These are phyloP conservation scores for Boletus reticuloceps DNA, from an alignment of 768 basidiomycete species.

Conservation along the genomic window DNA sequence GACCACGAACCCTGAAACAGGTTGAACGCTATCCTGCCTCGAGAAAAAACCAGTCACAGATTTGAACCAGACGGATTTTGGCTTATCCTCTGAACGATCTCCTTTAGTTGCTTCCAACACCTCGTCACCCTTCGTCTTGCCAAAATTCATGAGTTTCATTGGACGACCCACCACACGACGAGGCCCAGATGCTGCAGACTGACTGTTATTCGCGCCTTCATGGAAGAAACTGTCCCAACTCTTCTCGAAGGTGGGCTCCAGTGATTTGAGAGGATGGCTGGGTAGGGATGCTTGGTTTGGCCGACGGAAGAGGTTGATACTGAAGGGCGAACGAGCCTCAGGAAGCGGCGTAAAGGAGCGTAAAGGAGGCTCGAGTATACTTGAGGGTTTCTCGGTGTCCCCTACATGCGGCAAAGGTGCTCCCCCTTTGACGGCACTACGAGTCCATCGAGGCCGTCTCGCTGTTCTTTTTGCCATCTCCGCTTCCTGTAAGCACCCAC, in stretches of 20 bases:
- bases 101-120: slow-evolving; percentile 9
- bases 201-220: slow-evolving; percentile 17
- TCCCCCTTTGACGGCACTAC: slow-evolving; percentile 22
- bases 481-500: slow-evolving; percentile 46
- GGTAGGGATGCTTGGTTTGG: slow-evolving; percentile 31
- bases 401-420: slow-evolving; percentile 15
- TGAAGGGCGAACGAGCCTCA: slow-evolving; percentile 30
- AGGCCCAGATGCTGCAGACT: slow-evolving; percentile 18
- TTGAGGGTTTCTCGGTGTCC: slow-evolving; percentile 25
- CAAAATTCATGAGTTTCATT: slow-evolving; percentile 45
- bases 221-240: slow-evolving; percentile 48
- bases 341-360: slow-evolving; percentile 53
- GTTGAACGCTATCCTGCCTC: slow-evolving; percentile 16
- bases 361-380: slow-evolving; percentile 26
- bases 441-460: slow-evolving; percentile 45
- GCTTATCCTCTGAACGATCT: slow-evolving; percentile 25
- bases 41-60: slow-evolving; percentile 30
- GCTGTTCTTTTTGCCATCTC: slow-evolving; percentile 53
- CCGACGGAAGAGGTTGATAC: slow-evolving; percentile 36
- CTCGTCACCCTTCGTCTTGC: slow-evolving; percentile 38
- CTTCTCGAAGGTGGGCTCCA: slow-evolving; percentile 35
- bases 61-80: slow-evolving; percentile 21
- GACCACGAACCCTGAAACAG: slow-evolving; percentile 20
- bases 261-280: slow-evolving; percentile 23
- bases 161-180: slow-evolving; percentile 27